Evolutionary conservation across 805 yeast species (phyloP).

Genomic region (Vanderwaltozyma polyspora): DNA sequence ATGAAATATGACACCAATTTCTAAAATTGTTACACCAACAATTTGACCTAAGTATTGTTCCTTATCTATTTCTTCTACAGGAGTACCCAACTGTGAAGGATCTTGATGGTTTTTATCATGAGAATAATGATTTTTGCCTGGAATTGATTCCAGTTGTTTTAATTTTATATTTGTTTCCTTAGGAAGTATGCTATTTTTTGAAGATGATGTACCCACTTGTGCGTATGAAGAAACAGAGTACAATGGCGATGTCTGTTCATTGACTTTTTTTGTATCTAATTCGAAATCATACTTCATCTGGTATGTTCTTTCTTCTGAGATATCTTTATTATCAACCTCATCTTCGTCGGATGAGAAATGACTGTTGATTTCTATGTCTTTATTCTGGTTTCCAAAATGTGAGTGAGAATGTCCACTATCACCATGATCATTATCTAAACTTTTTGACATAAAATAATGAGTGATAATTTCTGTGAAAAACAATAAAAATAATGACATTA

Average conservation of each 20-base stretch:
- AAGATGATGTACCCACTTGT: background rate
- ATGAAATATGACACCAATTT: constrained; percentile 74
- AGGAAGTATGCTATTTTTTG: background rate
- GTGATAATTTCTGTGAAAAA: constrained; percentile 41
- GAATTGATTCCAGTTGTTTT: constrained; percentile 3
- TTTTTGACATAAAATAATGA: constrained; percentile 32
- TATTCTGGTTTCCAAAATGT: background rate
- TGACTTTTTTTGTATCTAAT: background rate
- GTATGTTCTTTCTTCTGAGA: background rate
- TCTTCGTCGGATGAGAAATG: background rate
- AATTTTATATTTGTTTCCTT: background rate
- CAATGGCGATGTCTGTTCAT: background rate
- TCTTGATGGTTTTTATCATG: constrained; percentile 9
- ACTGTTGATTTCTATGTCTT: background rate
- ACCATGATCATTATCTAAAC: constrained; percentile 15
- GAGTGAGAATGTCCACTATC: constrained; percentile 1
- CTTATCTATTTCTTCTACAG: constrained; percentile 12
- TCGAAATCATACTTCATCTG: background rate
- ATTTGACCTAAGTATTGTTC: constrained; percentile 48
- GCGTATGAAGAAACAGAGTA: background rate
- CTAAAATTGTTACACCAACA: constrained; percentile 46
- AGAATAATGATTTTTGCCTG: constrained; percentile 7
- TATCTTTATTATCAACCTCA: background rate
- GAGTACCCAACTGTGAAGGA: constrained; percentile 5
- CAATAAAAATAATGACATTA: constrained; percentile 35